Percentiles rank a stretch among this genome's conserved stretches.
phyloP scores from a whole-genome alignment of 306 rosid genomes.

The Comarum palustre region DNA sequence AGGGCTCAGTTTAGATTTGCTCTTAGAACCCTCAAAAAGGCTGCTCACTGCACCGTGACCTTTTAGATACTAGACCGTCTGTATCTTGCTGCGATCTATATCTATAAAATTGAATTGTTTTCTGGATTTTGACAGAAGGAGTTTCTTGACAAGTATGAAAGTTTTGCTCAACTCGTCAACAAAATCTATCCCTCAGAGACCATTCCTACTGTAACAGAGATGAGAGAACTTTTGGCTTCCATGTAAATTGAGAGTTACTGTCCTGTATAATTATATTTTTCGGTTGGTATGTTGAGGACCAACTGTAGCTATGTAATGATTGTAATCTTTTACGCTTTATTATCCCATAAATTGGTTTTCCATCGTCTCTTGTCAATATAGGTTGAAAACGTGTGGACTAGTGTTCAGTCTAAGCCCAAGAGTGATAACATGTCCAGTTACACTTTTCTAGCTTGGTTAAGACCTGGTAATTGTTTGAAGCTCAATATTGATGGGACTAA shows the following conservation, averaged over 20 bases:
- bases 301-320: conserved; percentile 17
- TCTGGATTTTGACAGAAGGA: conserved; percentile 66
- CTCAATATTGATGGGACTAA: no score
- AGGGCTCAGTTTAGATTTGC: not conserved
- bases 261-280: conserved; percentile 20
- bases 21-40: not conserved
- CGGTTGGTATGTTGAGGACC: conserved; percentile 21
- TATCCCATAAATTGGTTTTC: conserved; percentile 23
- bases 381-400: not conserved
- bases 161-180: conserved; percentile 74
- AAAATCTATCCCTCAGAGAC: conserved; percentile 79
- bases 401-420: no score
- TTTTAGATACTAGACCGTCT: not conserved
- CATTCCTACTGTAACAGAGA: conserved; percentile 54
- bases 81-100: not conserved
- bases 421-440: no score
- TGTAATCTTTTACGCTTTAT: not conserved
- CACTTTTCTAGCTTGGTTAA: no score
- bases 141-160: conserved; percentile 81
- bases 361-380: not conserved
- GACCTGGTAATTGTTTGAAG: no score
- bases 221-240: conserved; percentile 65
- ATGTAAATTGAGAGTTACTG: conserved; percentile 42
- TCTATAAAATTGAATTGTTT: conserved; percentile 24
- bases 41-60: not conserved